These are phyloP conservation scores for Huntiella abstrusa DNA, from an alignment of 2,329 filamentous ascomycete species.

Conservation along the genomic window DNA sequence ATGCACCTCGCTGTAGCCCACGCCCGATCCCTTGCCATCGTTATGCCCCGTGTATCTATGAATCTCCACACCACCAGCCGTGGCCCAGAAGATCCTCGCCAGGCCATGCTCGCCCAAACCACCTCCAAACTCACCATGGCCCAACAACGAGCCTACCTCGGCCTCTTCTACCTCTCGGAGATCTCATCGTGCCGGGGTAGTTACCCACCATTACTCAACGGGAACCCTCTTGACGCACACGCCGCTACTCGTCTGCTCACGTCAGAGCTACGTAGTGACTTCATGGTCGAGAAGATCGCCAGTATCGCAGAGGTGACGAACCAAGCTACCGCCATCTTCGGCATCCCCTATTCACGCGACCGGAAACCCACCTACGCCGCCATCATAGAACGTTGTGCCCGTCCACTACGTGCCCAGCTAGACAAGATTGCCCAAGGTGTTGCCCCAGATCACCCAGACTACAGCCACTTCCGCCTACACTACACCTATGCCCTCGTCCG, in stretches of 20 bases:
- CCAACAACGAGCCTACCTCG: conserved; percentile 22
- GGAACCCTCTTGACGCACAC: conserved; percentile 7
- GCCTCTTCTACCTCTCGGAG: conserved; percentile 22
- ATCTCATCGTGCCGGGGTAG: conserved; percentile 12
- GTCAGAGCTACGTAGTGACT: conserved; percentile 7
- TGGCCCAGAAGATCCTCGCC: conserved; percentile 9
- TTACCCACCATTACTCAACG: conserved; percentile 9
- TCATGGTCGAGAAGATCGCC: conserved; percentile 11
- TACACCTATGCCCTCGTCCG: conserved; percentile 21
- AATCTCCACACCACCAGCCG: conserved; percentile 9
- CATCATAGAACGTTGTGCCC: conserved; percentile 6
- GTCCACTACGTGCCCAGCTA: conserved; percentile 6
- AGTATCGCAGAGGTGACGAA: conserved; percentile 10
- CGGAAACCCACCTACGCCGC: conserved; percentile 10
- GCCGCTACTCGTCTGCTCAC: conserved; percentile 7
- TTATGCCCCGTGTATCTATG: conserved; percentile 14
- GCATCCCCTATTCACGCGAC: conserved; percentile 10
- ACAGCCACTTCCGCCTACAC: conserved; percentile 16
- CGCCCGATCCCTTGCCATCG: conserved; percentile 23
- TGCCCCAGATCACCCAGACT: conserved; percentile 7
- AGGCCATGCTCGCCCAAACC: conserved; percentile 8
- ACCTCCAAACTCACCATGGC: conserved; percentile 15
- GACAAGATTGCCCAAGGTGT: conserved; percentile 10
- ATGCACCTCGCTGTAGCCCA: conserved; percentile 23
- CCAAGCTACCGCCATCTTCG: conserved; percentile 9